Evolutionary conservation across 2,329 filamentous ascomycete genomes (phyloP).

Genomic region (Aureobasidium vineae): DNA sequence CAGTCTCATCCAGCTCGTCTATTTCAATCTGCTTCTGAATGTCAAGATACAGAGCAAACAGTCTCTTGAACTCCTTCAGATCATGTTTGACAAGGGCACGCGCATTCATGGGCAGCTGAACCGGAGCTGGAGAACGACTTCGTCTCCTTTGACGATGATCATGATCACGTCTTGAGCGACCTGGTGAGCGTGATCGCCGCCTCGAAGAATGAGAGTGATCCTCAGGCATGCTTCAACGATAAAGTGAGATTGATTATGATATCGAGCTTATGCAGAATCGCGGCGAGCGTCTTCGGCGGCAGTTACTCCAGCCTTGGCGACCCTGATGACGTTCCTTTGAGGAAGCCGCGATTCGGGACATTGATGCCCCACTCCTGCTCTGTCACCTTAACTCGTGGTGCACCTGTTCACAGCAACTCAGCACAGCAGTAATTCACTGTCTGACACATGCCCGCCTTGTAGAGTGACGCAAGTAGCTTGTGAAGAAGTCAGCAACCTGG

Average conservation of each 20-base stretch:
- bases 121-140: constrained; percentile 29
- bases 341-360: constrained; percentile 3
- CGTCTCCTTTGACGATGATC: constrained; percentile 17
- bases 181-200: constrained; percentile 16
- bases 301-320: neutral
- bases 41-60: constrained; percentile 83
- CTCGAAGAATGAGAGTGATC: constrained; percentile 15
- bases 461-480: neutral
- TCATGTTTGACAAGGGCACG: constrained; percentile 67
- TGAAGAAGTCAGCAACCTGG: neutral
- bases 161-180: neutral
- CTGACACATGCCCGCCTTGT: neutral
- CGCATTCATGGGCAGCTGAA: constrained; percentile 62
- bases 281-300: neutral
- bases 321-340: constrained; percentile 8
- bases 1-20: constrained; percentile 67
- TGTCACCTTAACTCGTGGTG: neutral
- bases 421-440: neutral
- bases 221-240: neutral
- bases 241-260: neutral
- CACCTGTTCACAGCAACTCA: neutral
- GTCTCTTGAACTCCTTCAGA: constrained; percentile 61
- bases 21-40: constrained; percentile 78
- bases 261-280: neutral
- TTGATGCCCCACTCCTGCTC: neutral